phyloP scores from a whole-genome alignment of 768 basidiomycete species.

The Podaxis carcinomalis region DNA sequence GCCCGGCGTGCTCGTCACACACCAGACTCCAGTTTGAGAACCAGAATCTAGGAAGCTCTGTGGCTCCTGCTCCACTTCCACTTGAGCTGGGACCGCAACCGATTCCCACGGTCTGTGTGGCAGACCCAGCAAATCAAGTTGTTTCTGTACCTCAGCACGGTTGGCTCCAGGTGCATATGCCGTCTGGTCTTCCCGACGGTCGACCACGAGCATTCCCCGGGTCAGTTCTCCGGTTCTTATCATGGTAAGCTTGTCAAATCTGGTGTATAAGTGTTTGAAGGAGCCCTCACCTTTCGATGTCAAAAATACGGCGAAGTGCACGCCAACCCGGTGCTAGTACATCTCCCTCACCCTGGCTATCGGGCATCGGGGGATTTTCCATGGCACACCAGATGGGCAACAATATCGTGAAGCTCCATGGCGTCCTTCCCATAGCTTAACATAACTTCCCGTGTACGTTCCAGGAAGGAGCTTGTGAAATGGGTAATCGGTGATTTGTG shows the following conservation, averaged over 20 bases:
- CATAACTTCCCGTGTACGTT: conserved; percentile 75
- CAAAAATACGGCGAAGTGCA: conserved; percentile 47
- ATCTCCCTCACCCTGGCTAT: conserved; percentile 9
- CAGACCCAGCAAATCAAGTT: conserved; percentile 33
- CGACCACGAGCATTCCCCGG: conserved; percentile 84
- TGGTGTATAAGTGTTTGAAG: neutral
- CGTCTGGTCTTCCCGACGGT: conserved; percentile 63
- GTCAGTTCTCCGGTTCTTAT: conserved; percentile 71
- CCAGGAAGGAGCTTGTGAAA: conserved; percentile 78
- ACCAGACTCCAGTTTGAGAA: conserved; percentile 33
- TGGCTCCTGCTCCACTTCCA: conserved; percentile 37
- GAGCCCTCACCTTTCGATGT: conserved; percentile 58
- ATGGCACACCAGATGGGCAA: conserved; percentile 85
- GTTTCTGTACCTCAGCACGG: conserved; percentile 57
- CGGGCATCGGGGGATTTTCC: conserved; percentile 51
- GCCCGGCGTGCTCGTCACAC: conserved; percentile 65
- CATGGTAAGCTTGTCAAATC: neutral
- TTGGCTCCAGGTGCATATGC: conserved; percentile 64
- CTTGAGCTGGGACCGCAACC: conserved; percentile 48
- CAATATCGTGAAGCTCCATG: conserved; percentile 89
- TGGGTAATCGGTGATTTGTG: conserved; percentile 61
- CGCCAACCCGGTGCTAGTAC: conserved; percentile 52
- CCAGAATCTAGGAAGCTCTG: neutral
- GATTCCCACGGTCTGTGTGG: conserved; percentile 41
- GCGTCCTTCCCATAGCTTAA: conserved; percentile 75